A percentile compares a stretch with the other conserved stretches of the same genome.
Evolutionary conservation across 208 protist genomes (phyloP).

Genomic region (Naegleria gruberi): DNA sequence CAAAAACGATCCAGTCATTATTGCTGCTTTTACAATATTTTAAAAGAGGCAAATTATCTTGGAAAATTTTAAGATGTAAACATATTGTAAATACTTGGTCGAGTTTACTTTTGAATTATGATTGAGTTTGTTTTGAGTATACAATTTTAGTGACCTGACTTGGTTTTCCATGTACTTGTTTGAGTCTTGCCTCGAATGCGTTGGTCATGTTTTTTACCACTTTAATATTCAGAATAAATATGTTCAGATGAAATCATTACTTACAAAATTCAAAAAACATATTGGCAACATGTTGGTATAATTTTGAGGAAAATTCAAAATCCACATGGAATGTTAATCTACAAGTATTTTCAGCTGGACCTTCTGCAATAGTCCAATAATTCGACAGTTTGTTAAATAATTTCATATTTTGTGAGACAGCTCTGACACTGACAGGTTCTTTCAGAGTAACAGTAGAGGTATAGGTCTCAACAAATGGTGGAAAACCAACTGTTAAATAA

Average conservation of each 20-base stretch:
- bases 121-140: background rate
- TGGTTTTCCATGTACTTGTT: background rate
- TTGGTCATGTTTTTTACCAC: background rate
- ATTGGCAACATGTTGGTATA: background rate
- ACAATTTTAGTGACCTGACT: background rate
- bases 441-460: background rate
- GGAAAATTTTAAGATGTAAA: too few species aligned
- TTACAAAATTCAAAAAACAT: conserved; percentile 17
- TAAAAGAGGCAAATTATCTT: background rate
- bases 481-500: background rate
- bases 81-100: too few species aligned
- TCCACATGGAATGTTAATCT: background rate
- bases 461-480: background rate
- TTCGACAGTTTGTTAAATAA: background rate
- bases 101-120: too few species aligned
- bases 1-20: background rate
- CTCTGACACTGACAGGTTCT: background rate
- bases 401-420: background rate
- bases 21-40: background rate
- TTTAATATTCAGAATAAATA: background rate
- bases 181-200: background rate
- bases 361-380: background rate
- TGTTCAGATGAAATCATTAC: background rate
- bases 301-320: background rate
- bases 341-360: background rate